Base-by-base conservation (phyloP, 164 flowering plant species). In the Echeveria elegans region DNA sequence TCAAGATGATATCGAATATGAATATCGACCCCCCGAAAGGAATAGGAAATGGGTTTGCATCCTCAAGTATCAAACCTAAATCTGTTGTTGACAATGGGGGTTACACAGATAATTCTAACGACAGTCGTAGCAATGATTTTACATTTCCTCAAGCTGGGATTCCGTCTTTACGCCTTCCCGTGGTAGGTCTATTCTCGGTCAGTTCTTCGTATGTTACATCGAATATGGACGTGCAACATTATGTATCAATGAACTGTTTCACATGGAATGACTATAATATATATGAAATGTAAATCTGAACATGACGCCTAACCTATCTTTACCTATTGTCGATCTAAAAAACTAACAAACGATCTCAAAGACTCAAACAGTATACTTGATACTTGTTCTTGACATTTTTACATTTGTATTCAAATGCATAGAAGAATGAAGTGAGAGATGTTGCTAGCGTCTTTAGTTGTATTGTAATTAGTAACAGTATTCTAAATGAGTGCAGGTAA, bases 1-100 rank as follows among this genome's bases (percentile, higher is more conserved):
- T 92, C 67, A 95, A 95, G 79, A 95, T 88, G 75, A 71, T 95
- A 56, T 71, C 86, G 72, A 92, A 87, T 8, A 87, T 92, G 90
- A 95, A 92, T 86, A 60, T 88, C 53, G 97, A 90, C 66, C 81
- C 87, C 52, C 76, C 85, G 58, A 87, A 83, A 78, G 75, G 79
- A 70, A 71, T 74, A 45, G 92, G 83, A 77, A 88, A 91, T 81
- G 92, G 97, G 45, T 78, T 77, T 71, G 43, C 98, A 72, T 87
- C 92, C 76, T 75, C 67, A 68, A 77, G 86, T 34, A 68, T 77
- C 53, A 81, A 77, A 74, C 66, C 78, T n/a, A 87, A 75, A 72
- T 67, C 76, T 29, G 63, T 41, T 73, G 76, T 82, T 72, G 81
- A 89, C 65, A 95, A 92, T 86, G 97, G 99, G 48, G 87, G 81